These are phyloP conservation scores for grape (Vitis vinifera) DNA, from an alignment of 164 flowering plant species.

Conservation along the genomic window ASM3070453v1 NC_081811.1:27938001-27938500, in stretches of 20 bases:
- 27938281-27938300: constrained; percentile 80
- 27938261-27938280: constrained; percentile 67
- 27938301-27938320: constrained; percentile 74
- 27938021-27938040: no score
- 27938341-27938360: constrained; percentile 76
- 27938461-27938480: not conserved
- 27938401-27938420: constrained; percentile 67
- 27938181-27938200: constrained; percentile 56
- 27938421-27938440: constrained; percentile 2
- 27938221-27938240: constrained; percentile 85
- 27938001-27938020: no score
- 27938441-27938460: not conserved
- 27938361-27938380: constrained; percentile 70
- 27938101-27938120: not conserved
- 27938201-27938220: constrained; percentile 82
- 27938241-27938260: constrained; percentile 77
- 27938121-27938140: not conserved
- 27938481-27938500: not conserved
- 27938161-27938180: not conserved
- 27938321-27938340: constrained; percentile 84
- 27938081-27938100: no score
- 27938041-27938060: no score
- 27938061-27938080: no score
- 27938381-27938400: constrained; percentile 83
- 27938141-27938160: not conserved